Conservation (phyloP, 1,284 basidiomycete species). For the Cryptococcus sp. region DNA sequence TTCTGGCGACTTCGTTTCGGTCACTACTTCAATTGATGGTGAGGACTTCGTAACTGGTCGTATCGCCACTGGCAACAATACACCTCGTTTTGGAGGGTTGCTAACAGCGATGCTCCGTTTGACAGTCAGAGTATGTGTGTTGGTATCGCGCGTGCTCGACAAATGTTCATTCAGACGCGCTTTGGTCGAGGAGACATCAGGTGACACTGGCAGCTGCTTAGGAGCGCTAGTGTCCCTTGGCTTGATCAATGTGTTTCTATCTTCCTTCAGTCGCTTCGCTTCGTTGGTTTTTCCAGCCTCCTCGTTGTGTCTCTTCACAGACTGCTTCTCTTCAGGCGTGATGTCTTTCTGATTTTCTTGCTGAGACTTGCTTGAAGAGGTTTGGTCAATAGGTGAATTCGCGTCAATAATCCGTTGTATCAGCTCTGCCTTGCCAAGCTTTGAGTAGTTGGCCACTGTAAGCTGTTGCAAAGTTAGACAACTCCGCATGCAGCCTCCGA, state of each 20-base stretch:
- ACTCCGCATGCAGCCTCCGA: not conserved
- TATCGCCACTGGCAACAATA: too few relatives aligned
- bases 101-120: not conserved
- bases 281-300: too few relatives aligned
- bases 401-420: slow-evolving; percentile 21
- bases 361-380: too few relatives aligned
- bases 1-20: not conserved
- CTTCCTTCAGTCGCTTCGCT: too few relatives aligned
- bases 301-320: too few relatives aligned
- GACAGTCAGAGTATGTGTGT: not conserved
- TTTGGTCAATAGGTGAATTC: too few relatives aligned
- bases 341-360: too few relatives aligned
- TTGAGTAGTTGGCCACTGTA: slow-evolving; percentile 31
- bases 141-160: not conserved
- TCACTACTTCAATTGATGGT: not conserved
- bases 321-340: too few relatives aligned
- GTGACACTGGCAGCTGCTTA: too few relatives aligned
- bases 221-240: too few relatives aligned
- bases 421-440: slow-evolving; percentile 36
- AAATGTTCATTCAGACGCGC: not conserved
- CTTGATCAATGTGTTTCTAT: too few relatives aligned
- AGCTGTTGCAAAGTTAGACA: slow-evolving; percentile 17
- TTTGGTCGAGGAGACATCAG: too few relatives aligned
- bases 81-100: not conserved
- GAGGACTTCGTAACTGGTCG: not conserved